Evolutionary conservation across 495 filamentous ascomycete genomes (phyloP), one percentile per base, ranked within the genome.

Genomic region (Penicillium coprophilum): DNA sequence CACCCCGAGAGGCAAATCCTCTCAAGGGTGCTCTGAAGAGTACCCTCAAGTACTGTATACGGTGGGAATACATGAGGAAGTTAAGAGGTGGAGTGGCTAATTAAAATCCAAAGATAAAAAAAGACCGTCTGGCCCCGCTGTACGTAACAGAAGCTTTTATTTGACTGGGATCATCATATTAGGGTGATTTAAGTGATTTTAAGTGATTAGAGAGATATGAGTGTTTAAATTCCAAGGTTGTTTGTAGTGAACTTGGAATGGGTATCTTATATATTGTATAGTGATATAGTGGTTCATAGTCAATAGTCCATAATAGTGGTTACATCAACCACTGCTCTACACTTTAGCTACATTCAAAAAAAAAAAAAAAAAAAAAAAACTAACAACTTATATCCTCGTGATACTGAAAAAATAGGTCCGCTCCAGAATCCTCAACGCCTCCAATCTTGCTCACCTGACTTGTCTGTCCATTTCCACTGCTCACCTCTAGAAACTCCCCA

Each of bases 1-100:
- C 65, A 56, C 63, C 52, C 49, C 85, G 55, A 34, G 60, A 62
- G 12, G 60, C 46, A 53, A 61, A 65, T 11, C 34, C 39, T 46
- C 59, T 39, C 20, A 28, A 30, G 5, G 45, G 27, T 23, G n/a
- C n/a, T n/a, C n/a, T n/a, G n/a, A n/a, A n/a, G n/a, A 49, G 24
- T 10, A n/a, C 38, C 17, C 40, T 44, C 24, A 43, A 9, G 39
- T 15, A 17, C 13, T 8, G 23, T 39, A 53, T 43, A 50, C 40
- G 49, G 12, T 39, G 44, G 34, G 36, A n/a, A 43, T 31, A 43
- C 30, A 55, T 56, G 11, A 47, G 45, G 39, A 39, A 45, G 24
- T 27, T 15, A 40, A 31, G 12, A 27, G 49, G 30, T 7, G 34
- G 34, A 36, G 13, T 24, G 58, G 56, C 58, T 58, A 61, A 61